Evolutionary conservation across 148 eudicot genomes (phyloP), one percentile per base, ranked within the genome.

Genomic region (Rhododendron ovatum): DNA sequence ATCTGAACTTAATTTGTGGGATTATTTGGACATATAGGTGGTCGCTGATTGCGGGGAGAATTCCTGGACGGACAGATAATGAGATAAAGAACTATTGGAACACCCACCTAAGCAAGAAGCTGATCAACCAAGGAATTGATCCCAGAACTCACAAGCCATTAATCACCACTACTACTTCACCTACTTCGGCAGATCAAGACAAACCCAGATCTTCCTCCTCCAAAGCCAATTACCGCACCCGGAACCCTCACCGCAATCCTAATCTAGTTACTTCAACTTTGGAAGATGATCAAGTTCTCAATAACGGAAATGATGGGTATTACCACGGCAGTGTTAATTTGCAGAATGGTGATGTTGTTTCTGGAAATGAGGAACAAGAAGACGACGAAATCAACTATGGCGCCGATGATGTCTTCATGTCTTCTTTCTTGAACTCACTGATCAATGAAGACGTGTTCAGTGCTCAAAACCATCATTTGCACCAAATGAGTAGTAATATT

Each of bases 11-110:
- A 26, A 33, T 75, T 28, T 33, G 11, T 76, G 4, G 3, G 1
- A 10, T 20, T 30, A 17, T 20, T 59, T 20, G 71, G 71, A n/a
- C 10, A 63, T 83, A 33, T 37, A 92, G 93, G 85, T 93, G 93
- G 95, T 93, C 95, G 17, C 82, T 93, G 80, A 93, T 93, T 84
- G 95, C 95, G 2, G 95, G 95, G 65, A 88, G 95, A 82, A 90
- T 93, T 73, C 95, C 95, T 2, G 95, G 95, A 7, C 83, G 95
- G 5, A 93, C 95, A 2, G 95, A 93, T 82, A 93, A 91, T n/a
- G 93, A 93, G 90, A 93, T 93, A 53, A 91, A 93, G 90, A 93
- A 93, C 78, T 93, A 93, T 67, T 93, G 95, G 95, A 93, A 93
- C 85, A 93, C 93, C 76, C 95, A 91, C 81, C 91, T 93, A 51